phyloP scores from a whole-genome alignment of 495 filamentous ascomycete species.

The Podospora bellae-mahoneyi region DNA sequence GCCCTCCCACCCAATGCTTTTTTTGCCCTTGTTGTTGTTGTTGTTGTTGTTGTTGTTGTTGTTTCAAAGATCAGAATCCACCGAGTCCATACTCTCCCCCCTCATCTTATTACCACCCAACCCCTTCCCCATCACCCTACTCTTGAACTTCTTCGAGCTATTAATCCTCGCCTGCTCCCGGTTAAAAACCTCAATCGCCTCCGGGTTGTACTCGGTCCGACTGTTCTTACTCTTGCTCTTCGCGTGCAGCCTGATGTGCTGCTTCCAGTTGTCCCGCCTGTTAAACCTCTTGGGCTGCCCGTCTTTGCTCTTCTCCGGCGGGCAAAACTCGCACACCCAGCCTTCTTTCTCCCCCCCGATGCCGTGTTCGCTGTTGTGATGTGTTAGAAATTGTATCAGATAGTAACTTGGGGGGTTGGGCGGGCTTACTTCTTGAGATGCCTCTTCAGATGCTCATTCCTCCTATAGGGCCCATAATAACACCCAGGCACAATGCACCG shows the following conservation, averaged over 20 bases:
- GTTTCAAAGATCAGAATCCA: neutral
- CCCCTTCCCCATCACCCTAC: neutral
- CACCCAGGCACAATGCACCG: constrained; percentile 36
- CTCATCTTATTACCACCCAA: neutral
- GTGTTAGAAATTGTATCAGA: neutral
- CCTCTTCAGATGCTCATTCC: constrained; percentile 63
- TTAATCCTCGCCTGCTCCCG: constrained; percentile 29
- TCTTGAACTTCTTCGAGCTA: neutral
- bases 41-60: neutral
- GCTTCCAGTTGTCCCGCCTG: constrained; percentile 35
- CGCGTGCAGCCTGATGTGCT: constrained; percentile 42
- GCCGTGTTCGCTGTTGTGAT: neutral
- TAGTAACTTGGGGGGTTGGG: neutral
- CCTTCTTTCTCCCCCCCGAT: neutral
- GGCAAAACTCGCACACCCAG: constrained; percentile 10
- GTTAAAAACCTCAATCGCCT: constrained; percentile 27
- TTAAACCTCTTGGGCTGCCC: constrained; percentile 1
- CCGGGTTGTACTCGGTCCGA: constrained; percentile 30
- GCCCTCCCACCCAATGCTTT: neutral
- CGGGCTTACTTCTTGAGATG: constrained; percentile 54
- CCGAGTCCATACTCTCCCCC: neutral
- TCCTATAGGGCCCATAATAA: constrained; percentile 48
- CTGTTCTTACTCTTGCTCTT: constrained; percentile 22
- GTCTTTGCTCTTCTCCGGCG: neutral
- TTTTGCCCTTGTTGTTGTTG: neutral